Conservation (phyloP, 169 alveolate species). For the Babesia bigemina region DNA sequence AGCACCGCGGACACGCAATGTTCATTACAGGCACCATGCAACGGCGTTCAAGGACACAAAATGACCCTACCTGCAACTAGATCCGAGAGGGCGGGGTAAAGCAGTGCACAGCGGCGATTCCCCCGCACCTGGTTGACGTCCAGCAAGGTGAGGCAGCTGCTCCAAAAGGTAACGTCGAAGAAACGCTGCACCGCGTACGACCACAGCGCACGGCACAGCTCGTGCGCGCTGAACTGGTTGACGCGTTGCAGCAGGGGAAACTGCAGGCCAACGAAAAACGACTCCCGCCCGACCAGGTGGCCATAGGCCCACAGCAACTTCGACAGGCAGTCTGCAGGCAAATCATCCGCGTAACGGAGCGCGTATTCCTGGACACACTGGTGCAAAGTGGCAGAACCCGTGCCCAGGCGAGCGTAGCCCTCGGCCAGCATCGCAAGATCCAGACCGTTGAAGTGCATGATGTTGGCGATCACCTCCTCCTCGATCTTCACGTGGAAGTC, state of each 20-base stretch:
- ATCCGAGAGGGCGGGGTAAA: slow-evolving; percentile 57
- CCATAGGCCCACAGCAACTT: slow-evolving; percentile 61
- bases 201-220: slow-evolving; percentile 58
- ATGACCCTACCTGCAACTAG: slow-evolving; percentile 17
- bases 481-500: slow-evolving; percentile 38
- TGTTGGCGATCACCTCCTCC: slow-evolving; percentile 41
- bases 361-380: slow-evolving; percentile 62
- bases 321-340: slow-evolving; percentile 71
- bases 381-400: slow-evolving; percentile 57
- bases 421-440: slow-evolving; percentile 65
- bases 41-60: background rate
- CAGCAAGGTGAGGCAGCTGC: slow-evolving; percentile 31
- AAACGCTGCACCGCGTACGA: slow-evolving; percentile 46
- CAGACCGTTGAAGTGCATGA: slow-evolving; percentile 60
- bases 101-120: slow-evolving; percentile 42
- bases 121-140: slow-evolving; percentile 30
- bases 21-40: background rate
- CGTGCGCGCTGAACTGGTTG: slow-evolving; percentile 63
- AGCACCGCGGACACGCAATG: background rate
- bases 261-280: slow-evolving; percentile 39
- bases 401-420: slow-evolving; percentile 32
- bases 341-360: slow-evolving; percentile 38
- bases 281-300: slow-evolving; percentile 37
- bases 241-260: slow-evolving; percentile 43
- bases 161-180: slow-evolving; percentile 55